A percentile compares a stretch with the other conserved stretches of the same genome.
phyloP scores from a whole-genome alignment of 306 rosid species.

The Malus fusca region DNA sequence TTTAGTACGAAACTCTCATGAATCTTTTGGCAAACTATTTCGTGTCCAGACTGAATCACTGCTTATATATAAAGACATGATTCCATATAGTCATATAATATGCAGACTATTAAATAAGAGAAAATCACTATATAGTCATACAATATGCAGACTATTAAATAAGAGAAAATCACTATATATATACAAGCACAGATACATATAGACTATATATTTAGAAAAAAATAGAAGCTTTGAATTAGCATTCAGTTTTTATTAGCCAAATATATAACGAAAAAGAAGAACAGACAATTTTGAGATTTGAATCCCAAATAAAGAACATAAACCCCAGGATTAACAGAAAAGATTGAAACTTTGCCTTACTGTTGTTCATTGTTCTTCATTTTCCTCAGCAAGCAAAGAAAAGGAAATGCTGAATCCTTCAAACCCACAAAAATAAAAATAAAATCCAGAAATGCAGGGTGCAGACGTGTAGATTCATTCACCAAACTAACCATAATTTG shows the following conservation, averaged over 20 bases:
- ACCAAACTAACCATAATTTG: neutral
- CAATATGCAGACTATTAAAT: neutral
- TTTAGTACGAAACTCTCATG: no score
- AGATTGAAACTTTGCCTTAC: neutral
- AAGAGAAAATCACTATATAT: neutral
- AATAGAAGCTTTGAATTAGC: neutral
- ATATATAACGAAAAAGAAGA: neutral
- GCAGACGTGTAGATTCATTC: no score
- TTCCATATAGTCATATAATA: neutral
- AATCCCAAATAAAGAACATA: neutral
- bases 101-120: neutral
- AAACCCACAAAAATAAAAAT: neutral
- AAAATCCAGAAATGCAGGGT: neutral
- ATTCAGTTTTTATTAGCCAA: neutral
- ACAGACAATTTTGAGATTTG: neutral
- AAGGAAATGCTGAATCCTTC: neutral
- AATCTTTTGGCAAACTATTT: no score
- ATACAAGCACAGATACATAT: no score
- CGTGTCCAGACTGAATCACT: neutral
- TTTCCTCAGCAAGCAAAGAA: neutral
- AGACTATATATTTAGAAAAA: neutral
- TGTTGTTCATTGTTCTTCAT: neutral
- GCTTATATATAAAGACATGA: neutral
- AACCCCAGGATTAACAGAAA: neutral
- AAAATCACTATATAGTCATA: neutral